These are phyloP conservation scores for Tieghemiomyces parasiticus DNA, from an alignment of 192 early-diverging fungal species.

Conservation along the genomic window DNA sequence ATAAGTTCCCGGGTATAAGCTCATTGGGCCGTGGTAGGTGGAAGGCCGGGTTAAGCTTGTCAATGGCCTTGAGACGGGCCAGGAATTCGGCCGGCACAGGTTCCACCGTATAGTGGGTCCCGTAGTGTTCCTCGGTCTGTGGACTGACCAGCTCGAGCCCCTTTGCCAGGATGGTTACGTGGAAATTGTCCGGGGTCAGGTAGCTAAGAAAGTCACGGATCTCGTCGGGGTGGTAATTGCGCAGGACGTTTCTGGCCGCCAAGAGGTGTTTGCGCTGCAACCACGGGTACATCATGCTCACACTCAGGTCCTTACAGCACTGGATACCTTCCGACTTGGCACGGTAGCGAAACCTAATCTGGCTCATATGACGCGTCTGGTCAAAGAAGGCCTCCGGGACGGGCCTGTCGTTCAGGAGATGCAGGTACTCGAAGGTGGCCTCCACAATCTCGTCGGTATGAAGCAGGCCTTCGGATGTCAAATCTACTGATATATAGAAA, in stretches of 20 bases:
- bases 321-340: conserved; percentile 52
- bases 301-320: conserved; percentile 53
- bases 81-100: conserved; percentile 35
- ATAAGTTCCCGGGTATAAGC: conserved; percentile 77
- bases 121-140: conserved; percentile 63
- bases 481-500: conserved; percentile 7
- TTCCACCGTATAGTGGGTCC: conserved; percentile 56
- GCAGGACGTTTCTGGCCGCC: conserved; percentile 48
- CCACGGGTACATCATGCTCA: conserved; percentile 64
- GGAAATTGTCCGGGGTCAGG: conserved; percentile 47
- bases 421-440: conserved; percentile 19
- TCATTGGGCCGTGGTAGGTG: conserved; percentile 59
- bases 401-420: conserved; percentile 14
- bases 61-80: conserved; percentile 14
- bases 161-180: conserved; percentile 28
- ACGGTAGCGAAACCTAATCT: conserved; percentile 50
- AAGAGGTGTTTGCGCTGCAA: conserved; percentile 44
- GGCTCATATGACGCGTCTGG: conserved; percentile 28
- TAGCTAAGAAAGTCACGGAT: conserved; percentile 45
- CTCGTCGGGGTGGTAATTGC: conserved; percentile 43
- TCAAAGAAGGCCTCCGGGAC: conserved; percentile 20
- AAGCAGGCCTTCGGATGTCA: conserved; percentile 15
- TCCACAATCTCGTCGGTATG: conserved; percentile 17
- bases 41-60: conserved; percentile 33
- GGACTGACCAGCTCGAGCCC: conserved; percentile 25